phyloP scores from a whole-genome alignment of 768 basidiomycete genomes.

The Fibroporia radiculosa region DNA sequence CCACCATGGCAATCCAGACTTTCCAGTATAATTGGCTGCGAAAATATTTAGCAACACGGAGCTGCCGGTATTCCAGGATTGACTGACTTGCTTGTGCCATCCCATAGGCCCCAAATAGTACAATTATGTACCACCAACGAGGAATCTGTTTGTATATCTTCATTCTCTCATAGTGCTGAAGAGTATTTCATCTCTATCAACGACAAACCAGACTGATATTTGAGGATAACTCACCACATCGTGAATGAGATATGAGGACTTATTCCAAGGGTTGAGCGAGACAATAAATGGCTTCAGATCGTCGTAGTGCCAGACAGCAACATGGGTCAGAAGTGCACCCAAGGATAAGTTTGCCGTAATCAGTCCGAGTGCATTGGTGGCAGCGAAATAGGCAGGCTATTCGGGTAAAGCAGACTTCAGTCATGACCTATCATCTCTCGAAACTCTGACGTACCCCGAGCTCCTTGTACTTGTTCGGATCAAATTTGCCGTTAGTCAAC shows the following conservation, averaged over 20 bases:
- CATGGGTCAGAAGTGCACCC: conserved; percentile 26
- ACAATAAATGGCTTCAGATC: conserved; percentile 28
- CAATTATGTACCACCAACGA: conserved; percentile 43
- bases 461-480: conserved; percentile 18
- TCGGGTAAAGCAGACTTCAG: not conserved
- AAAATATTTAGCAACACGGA: not conserved
- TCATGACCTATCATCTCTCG: not conserved
- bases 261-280: conserved; percentile 28
- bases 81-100: conserved; percentile 36
- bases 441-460: conserved; percentile 15
- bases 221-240: conserved; percentile 12
- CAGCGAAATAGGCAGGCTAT: conserved; percentile 28
- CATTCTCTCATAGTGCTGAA: conserved; percentile 50
- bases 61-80: not conserved
- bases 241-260: conserved; percentile 19
- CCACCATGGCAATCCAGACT: conserved; percentile 44
- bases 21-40: conserved; percentile 4
- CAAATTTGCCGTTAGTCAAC: conserved; percentile 31
- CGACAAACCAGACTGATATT: not conserved
- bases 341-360: conserved; percentile 28
- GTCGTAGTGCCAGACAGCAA: conserved; percentile 29
- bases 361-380: conserved; percentile 26
- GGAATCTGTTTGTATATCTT: conserved; percentile 37
- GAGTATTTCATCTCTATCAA: conserved; percentile 7
- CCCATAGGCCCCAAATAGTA: conserved; percentile 35